phyloP scores from a whole-genome alignment of 192 early-diverging fungal genomes.

The Dissophora ornata region DNA sequence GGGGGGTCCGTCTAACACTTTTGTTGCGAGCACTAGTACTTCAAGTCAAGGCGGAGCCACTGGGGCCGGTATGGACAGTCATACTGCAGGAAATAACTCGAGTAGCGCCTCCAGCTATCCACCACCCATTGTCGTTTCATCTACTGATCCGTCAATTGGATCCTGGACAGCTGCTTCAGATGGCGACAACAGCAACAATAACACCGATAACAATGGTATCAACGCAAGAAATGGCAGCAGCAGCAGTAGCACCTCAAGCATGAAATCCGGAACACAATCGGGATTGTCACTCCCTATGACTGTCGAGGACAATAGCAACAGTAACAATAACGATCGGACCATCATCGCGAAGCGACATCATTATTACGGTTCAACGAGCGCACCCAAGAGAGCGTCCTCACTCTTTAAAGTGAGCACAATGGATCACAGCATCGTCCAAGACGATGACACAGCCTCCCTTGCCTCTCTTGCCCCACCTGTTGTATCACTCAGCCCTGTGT shows the following conservation, averaged over 20 bases:
- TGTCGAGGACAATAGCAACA: neutral
- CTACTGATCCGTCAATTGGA: neutral
- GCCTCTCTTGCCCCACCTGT: slow-evolving; percentile 42
- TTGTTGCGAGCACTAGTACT: no score
- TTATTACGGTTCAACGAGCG: neutral
- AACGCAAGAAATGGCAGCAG: neutral
- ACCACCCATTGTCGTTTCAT: neutral
- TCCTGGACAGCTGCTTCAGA: slow-evolving; percentile 17
- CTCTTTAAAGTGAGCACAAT: slow-evolving; percentile 47
- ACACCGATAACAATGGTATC: no score
- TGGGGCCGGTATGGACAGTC: neutral
- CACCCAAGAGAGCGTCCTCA: slow-evolving; percentile 42
- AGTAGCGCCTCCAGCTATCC: neutral
- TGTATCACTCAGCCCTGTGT: slow-evolving; percentile 40
- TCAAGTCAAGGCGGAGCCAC: no score
- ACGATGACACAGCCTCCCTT: slow-evolving; percentile 33
- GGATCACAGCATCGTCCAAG: slow-evolving; percentile 41
- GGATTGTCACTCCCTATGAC: neutral
- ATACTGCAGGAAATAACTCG: no score
- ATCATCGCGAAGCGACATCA: slow-evolving; percentile 7
- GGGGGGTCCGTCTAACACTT: neutral
- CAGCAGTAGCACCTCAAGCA: neutral
- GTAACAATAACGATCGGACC: slow-evolving; percentile 16
- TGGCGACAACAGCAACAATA: neutral
- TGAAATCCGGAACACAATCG: no score